phyloP scores from a whole-genome alignment of 148 eudicot genomes.

The Chenopodium quinoa region DNA sequence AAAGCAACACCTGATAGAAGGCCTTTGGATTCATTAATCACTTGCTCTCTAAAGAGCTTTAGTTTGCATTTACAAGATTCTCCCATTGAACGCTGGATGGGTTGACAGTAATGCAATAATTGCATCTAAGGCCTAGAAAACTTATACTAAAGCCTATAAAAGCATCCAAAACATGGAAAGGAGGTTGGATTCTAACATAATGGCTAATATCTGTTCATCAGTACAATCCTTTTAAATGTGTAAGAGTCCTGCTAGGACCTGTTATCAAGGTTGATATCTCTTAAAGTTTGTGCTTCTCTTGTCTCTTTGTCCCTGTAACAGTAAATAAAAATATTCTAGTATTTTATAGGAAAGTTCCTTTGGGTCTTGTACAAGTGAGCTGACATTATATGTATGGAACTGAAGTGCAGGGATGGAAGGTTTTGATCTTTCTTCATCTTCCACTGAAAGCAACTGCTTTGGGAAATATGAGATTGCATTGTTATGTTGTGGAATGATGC shows the following conservation, averaged over 20 bases:
- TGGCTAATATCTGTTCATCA: too few species aligned
- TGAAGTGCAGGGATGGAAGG: constrained; percentile 99
- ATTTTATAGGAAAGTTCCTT: not conserved
- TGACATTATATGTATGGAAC: constrained; percentile 35
- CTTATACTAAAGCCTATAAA: too few species aligned
- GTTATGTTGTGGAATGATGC: constrained; percentile 93
- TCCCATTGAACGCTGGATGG: too few species aligned
- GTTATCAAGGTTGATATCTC: not conserved
- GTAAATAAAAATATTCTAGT: not conserved
- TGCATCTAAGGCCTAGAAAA: too few species aligned
- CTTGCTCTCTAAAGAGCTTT: too few species aligned
- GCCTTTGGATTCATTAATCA: too few species aligned
- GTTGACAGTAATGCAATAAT: too few species aligned
- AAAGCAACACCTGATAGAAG: too few species aligned
- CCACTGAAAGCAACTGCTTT: constrained; percentile 41
- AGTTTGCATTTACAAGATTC: too few species aligned
- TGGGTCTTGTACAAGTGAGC: constrained; percentile 17
- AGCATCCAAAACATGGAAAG: too few species aligned
- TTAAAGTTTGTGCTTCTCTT: not conserved
- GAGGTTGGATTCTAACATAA: too few species aligned
- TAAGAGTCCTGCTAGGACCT: not conserved
- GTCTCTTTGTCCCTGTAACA: not conserved
- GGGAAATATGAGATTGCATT: constrained; percentile 91
- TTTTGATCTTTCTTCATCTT: constrained; percentile 55
- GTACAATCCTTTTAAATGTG: not conserved